Base-by-base conservation (phyloP, 352 stramenopile genomes). In the Globisporangium lucens region DNA sequence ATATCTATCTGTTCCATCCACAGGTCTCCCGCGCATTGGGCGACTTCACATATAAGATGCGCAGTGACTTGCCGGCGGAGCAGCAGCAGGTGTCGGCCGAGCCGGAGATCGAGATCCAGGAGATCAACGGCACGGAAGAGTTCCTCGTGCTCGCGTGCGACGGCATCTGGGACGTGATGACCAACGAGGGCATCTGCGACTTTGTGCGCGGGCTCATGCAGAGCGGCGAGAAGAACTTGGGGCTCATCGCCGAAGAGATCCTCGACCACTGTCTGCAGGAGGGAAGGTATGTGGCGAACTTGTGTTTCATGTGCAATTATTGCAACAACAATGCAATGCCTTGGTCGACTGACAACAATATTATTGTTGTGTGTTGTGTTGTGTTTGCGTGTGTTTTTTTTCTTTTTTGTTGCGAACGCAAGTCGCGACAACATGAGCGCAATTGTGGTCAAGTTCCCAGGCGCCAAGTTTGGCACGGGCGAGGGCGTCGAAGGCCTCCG, bases 131-230 rank as follows among this genome's bases (percentile, higher is more conserved):
- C 49, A 86, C 93, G 52, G 90, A 98, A 63, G 88, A 98, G 72
- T 97, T 98, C 64, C 72, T 98, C 4, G 71, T 98, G 20, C 76
- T 98, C 41, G 93, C 91, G 10, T 98, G 91, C 65, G 93, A 98
- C 63, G 94, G 93, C 47, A 96, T 98, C 60, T 98, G 94, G 93
- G 94, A 98, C 60, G 93, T 98, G 41, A 97, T 98, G 86, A 86
- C 69, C 56, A 96, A 97, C 65, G 87, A 98, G 69, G 85, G 97
- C 60, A 79, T 88, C 29, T 93, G 91, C 58, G 79, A 87, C 35
- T 96, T 93, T 71, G 89, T 97, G 36, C 85, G 87, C 36, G 75
- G 84, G 59, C 76, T 95, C 8, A 83, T 96, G 75, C 68, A 68
- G 63, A 80, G 87, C 38, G 87, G 87, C 61, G 83, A 95, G 67